Evolutionary conservation across 164 flowering plant genomes (phyloP).

Genomic region (Akebia trifoliata): DNA sequence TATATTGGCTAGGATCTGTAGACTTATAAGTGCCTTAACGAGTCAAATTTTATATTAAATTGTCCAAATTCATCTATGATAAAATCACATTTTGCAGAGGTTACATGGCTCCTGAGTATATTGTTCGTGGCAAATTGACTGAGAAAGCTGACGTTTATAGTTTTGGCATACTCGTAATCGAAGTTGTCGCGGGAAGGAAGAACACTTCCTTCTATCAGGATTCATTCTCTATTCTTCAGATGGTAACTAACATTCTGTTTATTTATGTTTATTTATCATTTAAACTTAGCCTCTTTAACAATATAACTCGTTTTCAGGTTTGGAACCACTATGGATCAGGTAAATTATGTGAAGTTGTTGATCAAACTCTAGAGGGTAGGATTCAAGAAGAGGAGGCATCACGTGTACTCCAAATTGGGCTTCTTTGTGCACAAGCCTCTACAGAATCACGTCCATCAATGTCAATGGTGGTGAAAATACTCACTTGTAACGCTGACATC

Average conservation of each 20-base stretch:
- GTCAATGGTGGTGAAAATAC: constrained; percentile 68
- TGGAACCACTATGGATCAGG: constrained; percentile 49
- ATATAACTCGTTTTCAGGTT: constrained; percentile 35
- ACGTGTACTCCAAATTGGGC: constrained; percentile 57
- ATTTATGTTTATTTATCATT: not conserved
- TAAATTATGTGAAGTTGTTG: constrained; percentile 51
- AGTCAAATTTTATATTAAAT: too few relatives aligned
- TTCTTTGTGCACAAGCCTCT: constrained; percentile 73
- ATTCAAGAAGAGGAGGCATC: constrained; percentile 44
- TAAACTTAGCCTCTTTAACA: not conserved
- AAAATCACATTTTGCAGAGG: constrained; percentile 34
- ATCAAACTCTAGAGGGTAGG: constrained; percentile 40
- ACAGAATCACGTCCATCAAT: constrained; percentile 68
- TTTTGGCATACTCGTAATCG: constrained; percentile 61
- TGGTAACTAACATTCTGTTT: constrained; percentile 31
- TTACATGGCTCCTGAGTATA: constrained; percentile 71
- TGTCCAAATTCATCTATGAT: too few relatives aligned
- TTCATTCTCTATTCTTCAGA: constrained; percentile 36
- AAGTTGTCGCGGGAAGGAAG: constrained; percentile 43
- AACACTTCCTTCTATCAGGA: constrained; percentile 29
- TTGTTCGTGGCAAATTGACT: constrained; percentile 53
- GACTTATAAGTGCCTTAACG: too few relatives aligned
- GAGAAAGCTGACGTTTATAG: constrained; percentile 79
- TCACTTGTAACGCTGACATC: constrained; percentile 34
- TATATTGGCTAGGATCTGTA: too few relatives aligned